phyloP scores from a whole-genome alignment of 805 yeast species.

The Schizosaccharomyces cryophilus region DNA sequence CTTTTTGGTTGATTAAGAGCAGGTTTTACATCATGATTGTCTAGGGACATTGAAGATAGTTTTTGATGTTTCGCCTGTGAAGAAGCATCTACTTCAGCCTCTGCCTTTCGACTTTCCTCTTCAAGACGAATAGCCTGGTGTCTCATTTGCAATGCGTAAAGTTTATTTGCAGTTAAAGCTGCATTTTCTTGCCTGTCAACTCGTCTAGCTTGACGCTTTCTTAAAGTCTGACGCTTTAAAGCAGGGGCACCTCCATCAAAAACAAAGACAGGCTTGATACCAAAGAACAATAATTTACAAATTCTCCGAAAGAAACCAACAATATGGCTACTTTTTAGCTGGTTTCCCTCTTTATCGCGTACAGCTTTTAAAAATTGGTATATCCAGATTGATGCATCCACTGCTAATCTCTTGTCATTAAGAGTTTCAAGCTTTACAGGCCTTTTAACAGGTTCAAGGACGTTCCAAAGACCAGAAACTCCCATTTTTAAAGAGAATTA shows the following conservation, averaged over 20 bases:
- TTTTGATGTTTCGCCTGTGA: background rate
- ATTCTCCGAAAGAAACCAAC: conserved; percentile 90
- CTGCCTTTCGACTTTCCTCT: background rate
- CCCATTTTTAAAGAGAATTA: conserved; percentile 39
- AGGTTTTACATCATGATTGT: conserved; percentile 16
- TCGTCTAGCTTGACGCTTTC: conserved; percentile 42
- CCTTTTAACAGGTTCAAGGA: conserved; percentile 66
- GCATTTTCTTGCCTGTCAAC: conserved; percentile 52
- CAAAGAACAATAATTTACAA: conserved; percentile 69
- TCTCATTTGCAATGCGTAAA: conserved; percentile 30
- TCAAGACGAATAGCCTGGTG: conserved; percentile 2
- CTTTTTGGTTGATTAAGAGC: conserved; percentile 7
- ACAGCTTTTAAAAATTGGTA: conserved; percentile 91
- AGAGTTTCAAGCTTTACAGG: conserved; percentile 78
- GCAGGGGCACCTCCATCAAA: conserved; percentile 90
- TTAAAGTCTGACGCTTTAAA: conserved; percentile 56
- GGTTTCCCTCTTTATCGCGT: conserved; percentile 60
- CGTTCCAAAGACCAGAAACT: conserved; percentile 83
- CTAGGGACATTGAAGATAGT: background rate
- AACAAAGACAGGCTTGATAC: conserved; percentile 70
- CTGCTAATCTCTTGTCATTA: conserved; percentile 56
- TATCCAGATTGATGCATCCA: conserved; percentile 97
- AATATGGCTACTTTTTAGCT: conserved; percentile 56
- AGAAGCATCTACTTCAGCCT: background rate
- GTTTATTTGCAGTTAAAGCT: conserved; percentile 47